phyloP scores from a whole-genome alignment of 1,139 yeast genomes.

The Tardiomyces blankii region DNA sequence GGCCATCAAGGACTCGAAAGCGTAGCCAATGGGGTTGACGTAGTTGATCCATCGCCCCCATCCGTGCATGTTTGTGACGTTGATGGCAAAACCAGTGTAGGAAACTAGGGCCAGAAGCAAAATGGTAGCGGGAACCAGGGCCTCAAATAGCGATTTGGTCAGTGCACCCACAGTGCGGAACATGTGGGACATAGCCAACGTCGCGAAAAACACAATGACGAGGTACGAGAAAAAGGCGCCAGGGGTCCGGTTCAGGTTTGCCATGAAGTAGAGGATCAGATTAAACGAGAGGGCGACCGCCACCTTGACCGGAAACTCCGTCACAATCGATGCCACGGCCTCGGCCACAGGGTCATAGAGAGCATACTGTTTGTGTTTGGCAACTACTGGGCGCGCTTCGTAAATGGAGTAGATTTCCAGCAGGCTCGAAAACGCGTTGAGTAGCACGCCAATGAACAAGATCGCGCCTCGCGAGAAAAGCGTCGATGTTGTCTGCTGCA shows the following conservation, averaged over 20 bases:
- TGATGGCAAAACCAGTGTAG: conserved; percentile 66
- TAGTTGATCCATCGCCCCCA: conserved; percentile 79
- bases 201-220: conserved; percentile 41
- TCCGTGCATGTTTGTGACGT: conserved; percentile 54
- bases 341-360: conserved; percentile 72
- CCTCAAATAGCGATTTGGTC: conserved; percentile 48
- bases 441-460: conserved; percentile 69
- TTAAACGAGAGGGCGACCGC: conserved; percentile 47
- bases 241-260: conserved; percentile 50
- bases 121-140: conserved; percentile 64
- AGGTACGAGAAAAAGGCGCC: conserved; percentile 64
- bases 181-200: conserved; percentile 58
- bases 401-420: conserved; percentile 62
- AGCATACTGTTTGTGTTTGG: conserved; percentile 71
- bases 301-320: conserved; percentile 58
- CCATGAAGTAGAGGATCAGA: conserved; percentile 53
- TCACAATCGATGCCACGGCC: conserved; percentile 58
- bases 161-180: conserved; percentile 63
- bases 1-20: conserved; percentile 56
- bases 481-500: conserved; percentile 33
- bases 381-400: conserved; percentile 67
- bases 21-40: conserved; percentile 58
- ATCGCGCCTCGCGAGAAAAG: conserved; percentile 58
- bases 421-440: conserved; percentile 65
- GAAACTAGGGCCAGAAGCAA: conserved; percentile 54